A percentile compares a stretch with the other conserved stretches of the same genome.
Evolutionary conservation across 106 monocot species (phyloP).

Genomic region (Platanthera guangdongensis): DNA sequence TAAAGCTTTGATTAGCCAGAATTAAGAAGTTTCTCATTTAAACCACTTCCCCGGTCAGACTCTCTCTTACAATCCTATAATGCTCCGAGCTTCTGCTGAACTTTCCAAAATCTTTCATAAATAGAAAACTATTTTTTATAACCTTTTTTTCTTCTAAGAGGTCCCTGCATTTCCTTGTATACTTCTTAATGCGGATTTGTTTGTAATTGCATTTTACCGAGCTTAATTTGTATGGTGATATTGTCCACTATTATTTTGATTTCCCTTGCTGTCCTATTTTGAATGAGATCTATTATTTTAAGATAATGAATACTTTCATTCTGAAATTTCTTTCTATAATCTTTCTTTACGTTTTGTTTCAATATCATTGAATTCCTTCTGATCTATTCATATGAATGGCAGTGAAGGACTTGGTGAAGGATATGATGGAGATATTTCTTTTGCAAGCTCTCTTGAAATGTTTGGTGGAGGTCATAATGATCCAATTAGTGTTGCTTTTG

Average conservation of each 20-base stretch:
- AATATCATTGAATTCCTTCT: neutral
- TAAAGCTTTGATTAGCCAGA: neutral
- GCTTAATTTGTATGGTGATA: neutral
- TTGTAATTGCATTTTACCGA: neutral
- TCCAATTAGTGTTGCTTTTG: conserved; percentile 96
- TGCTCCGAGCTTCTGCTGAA: neutral
- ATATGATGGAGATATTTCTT: conserved; percentile 95
- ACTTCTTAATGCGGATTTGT: neutral
- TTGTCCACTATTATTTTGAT: neutral
- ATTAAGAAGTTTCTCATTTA: neutral
- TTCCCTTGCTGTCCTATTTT: neutral
- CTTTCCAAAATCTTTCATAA: neutral
- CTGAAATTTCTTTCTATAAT: neutral
- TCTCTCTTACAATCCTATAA: neutral
- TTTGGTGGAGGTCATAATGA: conserved; percentile 97
- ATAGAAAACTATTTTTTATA: neutral
- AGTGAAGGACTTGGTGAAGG: conserved; percentile 94
- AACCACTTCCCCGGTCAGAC: neutral
- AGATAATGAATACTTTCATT: neutral
- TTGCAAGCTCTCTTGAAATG: conserved; percentile 83
- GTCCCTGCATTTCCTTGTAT: neutral
- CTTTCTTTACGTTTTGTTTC: neutral
- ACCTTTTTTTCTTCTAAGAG: neutral
- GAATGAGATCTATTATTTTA: neutral
- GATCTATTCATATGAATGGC: conserved; percentile 8